A percentile compares a stretch with the other conserved stretches of the same genome.
phyloP scores from a whole-genome alignment of 2,329 filamentous ascomycete species.

The Cladosporium oxysporum region DNA sequence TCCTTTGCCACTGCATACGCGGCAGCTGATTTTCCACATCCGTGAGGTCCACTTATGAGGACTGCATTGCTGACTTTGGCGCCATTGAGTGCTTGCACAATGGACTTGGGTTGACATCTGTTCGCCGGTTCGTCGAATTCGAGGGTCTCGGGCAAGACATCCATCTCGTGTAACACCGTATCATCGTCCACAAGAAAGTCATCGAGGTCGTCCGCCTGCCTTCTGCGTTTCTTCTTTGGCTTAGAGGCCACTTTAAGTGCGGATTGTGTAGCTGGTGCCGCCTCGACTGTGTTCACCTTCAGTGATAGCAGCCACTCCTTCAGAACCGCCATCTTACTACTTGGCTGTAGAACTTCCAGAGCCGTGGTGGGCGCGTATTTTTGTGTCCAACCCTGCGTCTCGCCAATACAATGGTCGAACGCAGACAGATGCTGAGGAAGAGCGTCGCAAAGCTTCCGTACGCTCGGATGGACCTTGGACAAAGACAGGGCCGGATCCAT shows the following conservation, averaged over 20 bases:
- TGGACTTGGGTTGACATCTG: conserved; percentile 35
- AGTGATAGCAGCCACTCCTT: conserved; percentile 79
- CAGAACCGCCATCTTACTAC: conserved; percentile 68
- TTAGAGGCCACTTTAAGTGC: conserved; percentile 38
- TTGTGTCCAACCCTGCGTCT: conserved; percentile 71
- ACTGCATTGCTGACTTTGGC: conserved; percentile 69
- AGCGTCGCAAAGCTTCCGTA: conserved; percentile 60
- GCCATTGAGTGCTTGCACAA: conserved; percentile 35
- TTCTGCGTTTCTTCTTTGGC: conserved; percentile 64
- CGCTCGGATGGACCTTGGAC: conserved; percentile 54
- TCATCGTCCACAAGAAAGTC: conserved; percentile 79
- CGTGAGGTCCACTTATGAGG: conserved; percentile 84
- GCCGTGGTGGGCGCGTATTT: conserved; percentile 78
- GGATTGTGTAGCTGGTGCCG: conserved; percentile 22
- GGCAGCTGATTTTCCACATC: conserved; percentile 89
- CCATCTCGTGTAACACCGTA: conserved; percentile 70
- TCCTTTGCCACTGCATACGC: conserved; percentile 92
- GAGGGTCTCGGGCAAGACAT: conserved; percentile 66
- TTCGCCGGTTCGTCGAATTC: neutral
- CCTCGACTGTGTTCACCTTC: conserved; percentile 72
- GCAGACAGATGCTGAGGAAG: conserved; percentile 68
- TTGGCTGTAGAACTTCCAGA: conserved; percentile 72
- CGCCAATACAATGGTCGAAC: conserved; percentile 78
- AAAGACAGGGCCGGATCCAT: conserved; percentile 25
- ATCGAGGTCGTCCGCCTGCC: conserved; percentile 66